Base-by-base conservation (phyloP, 345 rosid genomes). In the Cardamine chenopodiifolia region DNA sequence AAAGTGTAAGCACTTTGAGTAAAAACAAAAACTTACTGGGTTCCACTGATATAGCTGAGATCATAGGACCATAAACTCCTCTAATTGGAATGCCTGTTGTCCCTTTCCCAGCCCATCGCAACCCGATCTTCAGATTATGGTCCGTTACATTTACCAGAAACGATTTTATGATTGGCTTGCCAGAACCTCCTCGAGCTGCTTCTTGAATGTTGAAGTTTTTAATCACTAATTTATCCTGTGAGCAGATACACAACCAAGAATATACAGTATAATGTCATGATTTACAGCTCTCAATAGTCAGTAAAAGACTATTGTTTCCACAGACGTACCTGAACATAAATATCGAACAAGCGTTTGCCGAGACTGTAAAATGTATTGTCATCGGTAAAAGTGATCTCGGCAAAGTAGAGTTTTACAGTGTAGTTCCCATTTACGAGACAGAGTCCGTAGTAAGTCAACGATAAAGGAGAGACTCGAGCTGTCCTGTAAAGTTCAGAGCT, bases 101-200 rank as follows among this genome's bases (percentile, higher is more conserved):
- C 22, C 97, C 93, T 79, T 80, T 87, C 12, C 91, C 97, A 63
- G 91, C 88, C 92, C 93, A 89, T 70, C 89, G 79, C 10, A 91
- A 68, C 26, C 82, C 90, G 31, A 91, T 85, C 87, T 91, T 85
- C 67, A 91, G 66, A 4, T 82, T 87, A 62, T 82, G 28, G 29
- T 70, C 80, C 1, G 82, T 86, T 62, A 78, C 66, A 40, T 20
- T 57, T 2, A 78, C 76, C 1, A 19, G 64, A 70, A 86, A 86
- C 4, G 32, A 34, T 81, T 77, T 82, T 12, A 79, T 55, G 29
- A 86, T 32, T 11, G 87, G 85, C 57, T 78, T 86, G 56, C 84
- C 88, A 0, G 81, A 69, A 17, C 93, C 91, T 13, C 93, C 91
- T 13, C 84, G 79, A 53, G 93, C 97, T 62, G 79, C 89, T 40